Evolutionary conservation across 1,284 basidiomycete genomes (phyloP), one percentile per base, ranked within the genome.

Genomic region (Vanrija humicola): DNA sequence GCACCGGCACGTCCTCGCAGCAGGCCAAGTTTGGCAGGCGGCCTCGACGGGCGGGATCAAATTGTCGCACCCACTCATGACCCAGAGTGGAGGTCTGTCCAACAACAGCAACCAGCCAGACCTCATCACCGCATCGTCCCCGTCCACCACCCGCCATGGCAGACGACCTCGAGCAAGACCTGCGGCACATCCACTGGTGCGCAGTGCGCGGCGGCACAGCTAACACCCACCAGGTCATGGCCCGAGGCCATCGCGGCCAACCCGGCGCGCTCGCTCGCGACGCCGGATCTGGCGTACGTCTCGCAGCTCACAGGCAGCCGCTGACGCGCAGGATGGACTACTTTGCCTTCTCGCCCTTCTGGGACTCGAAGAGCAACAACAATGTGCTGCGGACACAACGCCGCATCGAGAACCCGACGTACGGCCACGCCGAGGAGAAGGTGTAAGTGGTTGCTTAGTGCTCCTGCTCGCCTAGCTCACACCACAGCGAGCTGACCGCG

Each of bases 311-410:
- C 21, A 5, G 21, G 43, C 14, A 16, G 12, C 6, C 7, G 28
- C 6, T 28, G 28, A 28, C 6, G 28, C 5, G 28, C 53, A 74
- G 72, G 29, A 64, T 75, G 64, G 73, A 75, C 59, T 75, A 74
- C 59, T 75, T 75, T 49, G 68, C 71, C 8, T 66, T 64, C 51
- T 74, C 72, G 14, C 73, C 73, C 5, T 75, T 75, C 61, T 75
- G 64, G 58, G 69, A 74, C 54, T 34, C 59, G 2, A 64, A 66
- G 38, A 72, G 68, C 23, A 75, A 75, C 49, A 75, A 75, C 56
- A 63, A 62, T 43, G 64, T 65, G 10, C 57, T 75, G 28, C 50
- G 73, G 6, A 70, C 69, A 0, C 73, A 75, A 47, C 46, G 66
- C 3, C 38, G 65, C 14, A 65, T 75, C 9, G 65, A 67, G 51